These are phyloP conservation scores for Articulospora tetracladia DNA, from an alignment of 495 filamentous ascomycete genomes.

Conservation along the genomic window DNA sequence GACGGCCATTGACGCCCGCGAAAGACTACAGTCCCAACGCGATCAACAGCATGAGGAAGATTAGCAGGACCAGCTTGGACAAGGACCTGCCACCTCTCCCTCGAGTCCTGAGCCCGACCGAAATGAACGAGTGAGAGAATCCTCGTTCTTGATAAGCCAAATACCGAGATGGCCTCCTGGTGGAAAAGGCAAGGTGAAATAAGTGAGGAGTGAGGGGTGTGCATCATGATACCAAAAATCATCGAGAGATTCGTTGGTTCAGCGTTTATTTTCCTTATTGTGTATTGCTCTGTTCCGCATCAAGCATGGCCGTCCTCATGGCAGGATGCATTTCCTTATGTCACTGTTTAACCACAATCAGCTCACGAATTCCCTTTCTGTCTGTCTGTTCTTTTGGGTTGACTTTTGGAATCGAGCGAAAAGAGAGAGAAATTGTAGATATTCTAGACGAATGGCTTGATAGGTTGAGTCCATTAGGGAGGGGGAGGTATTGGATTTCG, in stretches of 20 bases:
- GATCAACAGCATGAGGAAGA: not conserved
- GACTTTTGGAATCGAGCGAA: not conserved
- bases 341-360: not conserved
- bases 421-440: not conserved
- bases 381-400: not conserved
- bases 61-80: slow-evolving; percentile 25
- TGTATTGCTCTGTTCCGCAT: not conserved
- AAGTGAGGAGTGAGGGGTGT: not conserved
- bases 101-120: slow-evolving; percentile 5
- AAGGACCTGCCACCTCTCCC: slow-evolving; percentile 24
- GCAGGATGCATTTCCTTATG: not conserved
- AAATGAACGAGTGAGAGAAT: slow-evolving; percentile 5
- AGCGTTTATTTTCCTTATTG: not conserved
- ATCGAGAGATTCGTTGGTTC: slow-evolving; percentile 14
- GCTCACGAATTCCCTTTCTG: not conserved
- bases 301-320: not conserved
- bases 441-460: not conserved
- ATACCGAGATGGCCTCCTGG: not conserved
- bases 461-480: not conserved
- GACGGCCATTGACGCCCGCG: slow-evolving; percentile 20
- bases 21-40: slow-evolving; percentile 21
- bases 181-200: not conserved
- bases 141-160: not conserved
- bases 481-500: not conserved
- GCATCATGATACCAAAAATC: slow-evolving; percentile 23